phyloP scores from a whole-genome alignment of 2,329 filamentous ascomycete species.

The Talaromyces rugulosus region DNA sequence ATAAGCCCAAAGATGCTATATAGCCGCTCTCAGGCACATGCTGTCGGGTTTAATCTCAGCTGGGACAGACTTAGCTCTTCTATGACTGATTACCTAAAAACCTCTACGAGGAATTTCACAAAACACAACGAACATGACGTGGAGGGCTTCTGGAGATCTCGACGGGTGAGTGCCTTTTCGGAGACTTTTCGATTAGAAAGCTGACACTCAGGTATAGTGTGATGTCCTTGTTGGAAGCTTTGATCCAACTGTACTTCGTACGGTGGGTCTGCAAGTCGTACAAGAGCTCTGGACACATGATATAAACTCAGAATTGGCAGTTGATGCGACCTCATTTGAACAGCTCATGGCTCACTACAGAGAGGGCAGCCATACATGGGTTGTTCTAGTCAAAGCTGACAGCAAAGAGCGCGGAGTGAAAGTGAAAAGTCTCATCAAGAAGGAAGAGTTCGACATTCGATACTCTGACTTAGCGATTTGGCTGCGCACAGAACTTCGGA shows the following conservation, averaged over 20 bases:
- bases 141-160: constrained; percentile 56
- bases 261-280: constrained; percentile 71
- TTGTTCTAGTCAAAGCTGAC: constrained; percentile 77
- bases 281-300: constrained; percentile 76
- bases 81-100: constrained; percentile 52
- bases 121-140: constrained; percentile 66
- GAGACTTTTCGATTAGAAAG: not conserved
- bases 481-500: constrained; percentile 76
- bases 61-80: constrained; percentile 74
- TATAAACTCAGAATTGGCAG: constrained; percentile 82
- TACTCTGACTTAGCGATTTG: constrained; percentile 70
- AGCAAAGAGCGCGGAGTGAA: constrained; percentile 60
- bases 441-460: constrained; percentile 76
- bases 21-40: constrained; percentile 65
- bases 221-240: constrained; percentile 89
- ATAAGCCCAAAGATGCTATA: constrained; percentile 67
- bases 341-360: constrained; percentile 63
- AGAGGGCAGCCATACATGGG: constrained; percentile 79
- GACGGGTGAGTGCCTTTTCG: constrained; percentile 52
- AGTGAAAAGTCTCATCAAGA: constrained; percentile 71
- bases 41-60: constrained; percentile 86
- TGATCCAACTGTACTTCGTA: constrained; percentile 70
- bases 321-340: constrained; percentile 73
- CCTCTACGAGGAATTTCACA: constrained; percentile 51
- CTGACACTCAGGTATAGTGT: constrained; percentile 50